Evolutionary conservation across 2,329 filamentous ascomycete genomes (phyloP).

Genomic region (Ceratocystis alfenasii): DNA sequence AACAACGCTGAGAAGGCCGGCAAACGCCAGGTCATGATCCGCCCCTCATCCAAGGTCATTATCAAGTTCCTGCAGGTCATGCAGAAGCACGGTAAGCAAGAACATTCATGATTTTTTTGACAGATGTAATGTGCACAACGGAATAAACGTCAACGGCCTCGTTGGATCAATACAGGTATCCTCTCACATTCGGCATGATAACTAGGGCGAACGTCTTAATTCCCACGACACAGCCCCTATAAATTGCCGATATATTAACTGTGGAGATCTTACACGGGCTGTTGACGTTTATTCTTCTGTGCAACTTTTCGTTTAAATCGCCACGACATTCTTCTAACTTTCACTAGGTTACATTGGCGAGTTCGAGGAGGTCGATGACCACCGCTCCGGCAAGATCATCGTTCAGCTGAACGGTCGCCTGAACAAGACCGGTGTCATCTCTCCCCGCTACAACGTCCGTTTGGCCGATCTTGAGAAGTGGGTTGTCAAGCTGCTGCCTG

Average conservation of each 20-base stretch:
- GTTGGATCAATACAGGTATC: slow-evolving; percentile 12
- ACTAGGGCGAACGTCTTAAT: slow-evolving; percentile 87
- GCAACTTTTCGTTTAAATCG: slow-evolving; percentile 88
- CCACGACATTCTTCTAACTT: slow-evolving; percentile 66
- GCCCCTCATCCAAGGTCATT: slow-evolving; percentile 98
- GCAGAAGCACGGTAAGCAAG: slow-evolving; percentile 93
- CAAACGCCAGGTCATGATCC: slow-evolving; percentile 98
- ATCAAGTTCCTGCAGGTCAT: slow-evolving; percentile 98
- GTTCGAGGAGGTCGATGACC: slow-evolving; percentile 99
- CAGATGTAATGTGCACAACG: background rate
- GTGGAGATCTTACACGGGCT: slow-evolving; percentile 96
- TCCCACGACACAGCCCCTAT: slow-evolving; percentile 95
- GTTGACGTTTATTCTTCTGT: slow-evolving; percentile 46
- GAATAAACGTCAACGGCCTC: background rate
- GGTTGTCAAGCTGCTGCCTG: slow-evolving; percentile 97
- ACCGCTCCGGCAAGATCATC: slow-evolving; percentile 99
- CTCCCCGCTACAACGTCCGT: slow-evolving; percentile 97
- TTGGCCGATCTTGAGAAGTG: slow-evolving; percentile 98
- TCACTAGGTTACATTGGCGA: slow-evolving; percentile 88
- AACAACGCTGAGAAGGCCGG: slow-evolving; percentile 99
- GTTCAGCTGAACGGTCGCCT: slow-evolving; percentile 97
- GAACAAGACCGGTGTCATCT: slow-evolving; percentile 85
- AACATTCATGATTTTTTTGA: background rate
- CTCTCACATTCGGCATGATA: slow-evolving; percentile 80
- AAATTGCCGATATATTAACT: slow-evolving; percentile 96